A percentile compares a stretch with the other conserved stretches of the same genome.
These are phyloP conservation scores for Rutstroemia sp. DNA, from an alignment of 2,329 filamentous ascomycete genomes.

Conservation along the genomic window DNA sequence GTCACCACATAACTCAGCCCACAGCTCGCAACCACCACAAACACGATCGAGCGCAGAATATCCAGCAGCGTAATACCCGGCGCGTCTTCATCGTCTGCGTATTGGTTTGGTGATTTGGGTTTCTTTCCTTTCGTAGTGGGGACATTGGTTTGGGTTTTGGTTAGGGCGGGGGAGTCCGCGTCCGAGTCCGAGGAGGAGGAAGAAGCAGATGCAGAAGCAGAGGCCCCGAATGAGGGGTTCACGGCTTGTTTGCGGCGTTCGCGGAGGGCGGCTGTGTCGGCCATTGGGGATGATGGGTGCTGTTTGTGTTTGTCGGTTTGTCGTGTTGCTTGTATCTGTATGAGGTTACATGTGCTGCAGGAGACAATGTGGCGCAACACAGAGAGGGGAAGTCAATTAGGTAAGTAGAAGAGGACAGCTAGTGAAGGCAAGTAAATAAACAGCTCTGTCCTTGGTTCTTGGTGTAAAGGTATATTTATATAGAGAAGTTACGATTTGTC, in stretches of 20 bases:
- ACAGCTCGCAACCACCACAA: conserved; percentile 20
- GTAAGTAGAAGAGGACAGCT: neutral
- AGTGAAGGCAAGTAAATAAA: neutral
- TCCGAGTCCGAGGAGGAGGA: neutral
- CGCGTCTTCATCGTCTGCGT: conserved; percentile 23
- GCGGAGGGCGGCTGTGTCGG: neutral
- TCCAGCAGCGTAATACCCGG: conserved; percentile 22
- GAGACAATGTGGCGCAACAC: neutral
- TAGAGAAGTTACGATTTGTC: neutral
- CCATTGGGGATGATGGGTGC: neutral
- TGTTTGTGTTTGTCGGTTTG: conserved; percentile 12
- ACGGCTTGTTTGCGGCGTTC: conserved; percentile 1
- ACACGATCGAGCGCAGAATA: conserved; percentile 22
- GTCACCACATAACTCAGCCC: conserved; percentile 28
- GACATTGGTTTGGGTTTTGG: neutral
- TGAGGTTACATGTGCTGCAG: no score
- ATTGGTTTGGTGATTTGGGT: conserved; percentile 1
- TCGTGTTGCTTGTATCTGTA: neutral
- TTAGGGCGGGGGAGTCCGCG: neutral
- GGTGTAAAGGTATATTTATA: neutral
- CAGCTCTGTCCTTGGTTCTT: neutral
- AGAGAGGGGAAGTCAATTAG: neutral
- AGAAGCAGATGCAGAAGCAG: neutral
- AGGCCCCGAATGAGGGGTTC: no score
- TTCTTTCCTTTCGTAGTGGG: neutral